Evolutionary conservation across 805 yeast species (phyloP), one percentile per base, ranked within the genome.

Genomic region (Lipomyces sp.): DNA sequence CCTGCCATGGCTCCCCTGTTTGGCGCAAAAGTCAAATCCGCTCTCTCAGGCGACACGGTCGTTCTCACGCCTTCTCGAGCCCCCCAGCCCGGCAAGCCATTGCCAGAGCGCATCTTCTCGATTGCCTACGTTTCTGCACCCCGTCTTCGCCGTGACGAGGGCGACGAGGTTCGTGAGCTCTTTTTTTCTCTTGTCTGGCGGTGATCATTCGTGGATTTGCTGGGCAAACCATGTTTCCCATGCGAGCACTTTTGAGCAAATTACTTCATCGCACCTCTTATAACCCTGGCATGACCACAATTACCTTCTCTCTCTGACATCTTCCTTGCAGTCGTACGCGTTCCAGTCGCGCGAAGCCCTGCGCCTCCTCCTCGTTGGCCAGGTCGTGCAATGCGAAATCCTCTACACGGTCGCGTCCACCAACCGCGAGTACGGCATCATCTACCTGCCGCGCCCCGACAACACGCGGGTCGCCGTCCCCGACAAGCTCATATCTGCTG

Each of bases 21-120:
- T 38, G 49, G 70, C 47, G 90, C 87, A 35, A 81, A 77, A 65
- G 90, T 84, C 42, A 84, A 83, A 63, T 74, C 80, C 39, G 87
- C 84, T 16, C 64, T 82, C 33, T 82, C 86, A 43, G 87, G 85
- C 3, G 91, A 84, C 68, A 80, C 89, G 11, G 59, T 85, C 34
- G 77, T 84, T 36, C 73, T 84, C 56, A 72, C 74, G 10, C 84
- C 87, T 2, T 48, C 62, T 23, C 54, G 59, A 21, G 57, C 65
- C 22, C 62, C 61, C n/a, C 55, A 44, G 49, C 49, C 64, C 13
- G 62, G 59, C 16, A 54, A 58, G 31, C 57, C 69, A 26, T 74
- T 76, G 39, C 59, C 76, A 16, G 93, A 85, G 63, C 72, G 86
- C 59, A 64, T 75, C 29, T 72, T 86, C 46, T 76, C 88, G 3